Base-by-base conservation (phyloP, 1,139 yeast species). In the Geotrichum candidum region DNA sequence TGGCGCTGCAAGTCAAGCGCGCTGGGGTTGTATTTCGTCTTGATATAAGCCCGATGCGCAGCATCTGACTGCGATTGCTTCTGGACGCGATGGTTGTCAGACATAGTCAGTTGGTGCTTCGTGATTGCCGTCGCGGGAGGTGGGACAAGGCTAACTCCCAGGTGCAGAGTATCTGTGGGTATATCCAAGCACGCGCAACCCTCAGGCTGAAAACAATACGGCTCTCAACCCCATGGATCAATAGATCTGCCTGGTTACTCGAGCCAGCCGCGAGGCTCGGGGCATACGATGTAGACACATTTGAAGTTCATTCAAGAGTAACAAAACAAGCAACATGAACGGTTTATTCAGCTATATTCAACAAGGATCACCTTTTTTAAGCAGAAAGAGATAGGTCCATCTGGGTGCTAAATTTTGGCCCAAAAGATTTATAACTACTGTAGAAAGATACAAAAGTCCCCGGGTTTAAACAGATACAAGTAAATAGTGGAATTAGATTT, bases 1-100 rank as follows among this genome's bases (percentile, higher is more conserved):
- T 48, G 67, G 65, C 67, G 64, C 66, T 62, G 76, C 60, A 61
- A 77, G 22, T 63, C 67, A 22, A 38, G 53, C 23, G 64, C 52
- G 23, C 52, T 50, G 23, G 64, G 63, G 46, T 57, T 61, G 57
- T 57, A 61, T 48, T 58, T 57, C 35, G 55, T 53, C 27, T 53
- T 41, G 15, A 61, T 38, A 29, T 52, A 53, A 13, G 53, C 48
- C 3, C 50, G 48, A 25, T 55, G 51, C 23, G 55, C 56, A 7
- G 50, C 56, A 23, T 53, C 59, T 11, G 52, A 45, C 23, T 54
- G 62, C 3, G 57, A 29, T 13, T n/a, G 35, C 53, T 60, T 56
- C 50, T 60, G 59, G 18, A 53, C 59, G 10, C 48, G 48, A 18
- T 41, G 48, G 10, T 41, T 41, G 22, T 41, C 22, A 15, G 48